A percentile compares a stretch with the other conserved stretches of the same genome.
Evolutionary conservation across 768 basidiomycete genomes (phyloP).

Genomic region (Pluteus cervinus): DNA sequence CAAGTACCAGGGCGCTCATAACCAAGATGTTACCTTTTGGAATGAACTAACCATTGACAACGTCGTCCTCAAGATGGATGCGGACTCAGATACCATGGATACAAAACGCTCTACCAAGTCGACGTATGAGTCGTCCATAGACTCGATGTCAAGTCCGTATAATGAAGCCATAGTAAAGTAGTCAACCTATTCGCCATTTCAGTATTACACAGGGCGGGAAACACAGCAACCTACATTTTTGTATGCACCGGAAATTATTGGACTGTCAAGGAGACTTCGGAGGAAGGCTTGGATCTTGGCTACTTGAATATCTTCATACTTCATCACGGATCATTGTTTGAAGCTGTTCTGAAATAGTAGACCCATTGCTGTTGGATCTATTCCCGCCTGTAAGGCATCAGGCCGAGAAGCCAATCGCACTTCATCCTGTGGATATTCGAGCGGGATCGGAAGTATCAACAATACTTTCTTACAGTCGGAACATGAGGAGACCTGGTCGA

Average conservation of each 20-base stretch:
- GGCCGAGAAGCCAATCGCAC: too few relatives aligned
- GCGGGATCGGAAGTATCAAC: too few relatives aligned
- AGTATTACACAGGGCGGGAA: too few relatives aligned
- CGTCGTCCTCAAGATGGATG: slow-evolving; percentile 8
- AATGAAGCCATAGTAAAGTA: slow-evolving; percentile 26
- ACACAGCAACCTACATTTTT: slow-evolving; percentile 5
- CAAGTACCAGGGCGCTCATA: neutral
- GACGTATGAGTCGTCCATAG: slow-evolving; percentile 11
- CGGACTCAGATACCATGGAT: slow-evolving; percentile 9
- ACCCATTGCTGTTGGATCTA: too few relatives aligned
- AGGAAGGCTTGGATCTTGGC: slow-evolving; percentile 10
- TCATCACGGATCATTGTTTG: too few relatives aligned
- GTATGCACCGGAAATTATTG: slow-evolving; percentile 10
- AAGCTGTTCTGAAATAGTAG: too few relatives aligned
- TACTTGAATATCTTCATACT: slow-evolving; percentile 10
- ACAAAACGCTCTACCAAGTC: slow-evolving; percentile 7
- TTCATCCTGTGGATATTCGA: slow-evolving; percentile 1
- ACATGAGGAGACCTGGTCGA: too few relatives aligned
- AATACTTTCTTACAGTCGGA: too few relatives aligned
- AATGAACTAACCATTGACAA: slow-evolving; percentile 11
- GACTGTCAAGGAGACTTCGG: slow-evolving; percentile 7
- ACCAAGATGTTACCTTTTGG: slow-evolving; percentile 9
- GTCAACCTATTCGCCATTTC: slow-evolving; percentile 29
- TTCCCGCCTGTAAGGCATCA: too few relatives aligned
- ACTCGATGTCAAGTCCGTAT: slow-evolving; percentile 24